Evolutionary conservation across 768 basidiomycete genomes (phyloP), one percentile per base, ranked within the genome.

Genomic region (Lanmaoa rubissima): DNA sequence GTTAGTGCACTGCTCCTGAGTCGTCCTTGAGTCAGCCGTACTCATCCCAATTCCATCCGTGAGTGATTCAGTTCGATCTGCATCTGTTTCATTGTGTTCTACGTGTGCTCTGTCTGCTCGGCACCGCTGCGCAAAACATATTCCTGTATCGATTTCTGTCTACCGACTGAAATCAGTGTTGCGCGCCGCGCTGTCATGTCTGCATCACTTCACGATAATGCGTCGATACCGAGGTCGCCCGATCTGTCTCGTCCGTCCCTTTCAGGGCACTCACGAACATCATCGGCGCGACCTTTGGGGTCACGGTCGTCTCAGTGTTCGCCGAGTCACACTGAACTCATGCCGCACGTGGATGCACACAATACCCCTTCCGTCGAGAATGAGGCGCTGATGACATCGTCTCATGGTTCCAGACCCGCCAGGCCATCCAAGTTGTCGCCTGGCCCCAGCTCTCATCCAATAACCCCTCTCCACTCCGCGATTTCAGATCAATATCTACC

Each of bases 391-490:
- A 73, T 55, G 35, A 39, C 48, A 54, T 55, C 53, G 60, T 68
- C 57, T 66, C 81, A 42, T 67, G 74, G 75, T 79, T 79, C 72
- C 79, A 87, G 85, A 80, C 67, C 55, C 51, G 65, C 74, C 73
- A 78, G 82, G 83, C 78, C 73, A 71, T 77, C 73, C 59, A 65
- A 74, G 72, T 79, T 81, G 81, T 78, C 76, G 79, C 76, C 79
- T 60, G 74, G 64, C 56, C 53, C 61, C 66, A 59, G 61, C 66
- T 61, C 58, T 40, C 16, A 40, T 57, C 56, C 63, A 68, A 66
- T 64, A 39, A 55, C 64, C 52, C 57, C 55, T 61, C 66, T 60
- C 69, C 65, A 68, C 61, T 70, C 65, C 67, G 65, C 84, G 65
- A 87, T 87, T 86, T 70, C 78, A 58, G 66, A 76, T 74, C 69